Evolutionary conservation across 2,329 filamentous ascomycete genomes (phyloP).

Genomic region (Paecilomyces formosus): DNA sequence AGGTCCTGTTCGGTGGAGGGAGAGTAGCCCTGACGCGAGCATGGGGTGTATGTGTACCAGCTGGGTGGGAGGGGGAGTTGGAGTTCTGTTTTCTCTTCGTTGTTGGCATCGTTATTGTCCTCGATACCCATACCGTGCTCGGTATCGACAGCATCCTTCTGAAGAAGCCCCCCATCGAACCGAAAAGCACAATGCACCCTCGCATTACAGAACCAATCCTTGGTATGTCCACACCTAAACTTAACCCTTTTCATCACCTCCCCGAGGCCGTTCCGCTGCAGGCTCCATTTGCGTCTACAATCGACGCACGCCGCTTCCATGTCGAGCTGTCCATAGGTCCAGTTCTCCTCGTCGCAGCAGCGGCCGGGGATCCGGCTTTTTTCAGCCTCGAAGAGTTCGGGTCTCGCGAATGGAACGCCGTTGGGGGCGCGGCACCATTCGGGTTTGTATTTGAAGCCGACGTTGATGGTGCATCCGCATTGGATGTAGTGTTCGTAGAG

Average conservation of each 20-base stretch:
- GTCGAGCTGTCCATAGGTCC: neutral
- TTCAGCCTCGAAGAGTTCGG: neutral
- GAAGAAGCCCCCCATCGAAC: neutral
- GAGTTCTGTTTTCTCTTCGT: neutral
- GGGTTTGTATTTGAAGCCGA: constrained; percentile 8
- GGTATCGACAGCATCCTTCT: neutral
- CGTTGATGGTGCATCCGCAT: constrained; percentile 6
- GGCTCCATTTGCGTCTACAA: neutral
- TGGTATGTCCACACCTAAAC: neutral
- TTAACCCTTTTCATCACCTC: neutral
- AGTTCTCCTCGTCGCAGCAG: constrained; percentile 7
- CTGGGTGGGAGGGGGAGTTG: neutral
- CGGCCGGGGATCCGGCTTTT: neutral
- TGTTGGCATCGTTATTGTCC: neutral
- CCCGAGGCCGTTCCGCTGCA: neutral
- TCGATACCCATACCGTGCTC: neutral
- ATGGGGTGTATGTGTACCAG: neutral
- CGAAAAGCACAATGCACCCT: neutral
- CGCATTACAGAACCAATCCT: neutral
- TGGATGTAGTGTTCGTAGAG: constrained; percentile 4
- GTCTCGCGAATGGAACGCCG: constrained; percentile 6
- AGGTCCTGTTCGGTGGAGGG: neutral
- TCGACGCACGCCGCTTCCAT: neutral
- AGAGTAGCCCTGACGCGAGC: neutral
- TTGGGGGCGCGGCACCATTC: constrained; percentile 9